These are phyloP conservation scores for Glycyrrhiza uralensis DNA, from an alignment of 306 rosid genomes.

Conservation along the genomic window DNA sequence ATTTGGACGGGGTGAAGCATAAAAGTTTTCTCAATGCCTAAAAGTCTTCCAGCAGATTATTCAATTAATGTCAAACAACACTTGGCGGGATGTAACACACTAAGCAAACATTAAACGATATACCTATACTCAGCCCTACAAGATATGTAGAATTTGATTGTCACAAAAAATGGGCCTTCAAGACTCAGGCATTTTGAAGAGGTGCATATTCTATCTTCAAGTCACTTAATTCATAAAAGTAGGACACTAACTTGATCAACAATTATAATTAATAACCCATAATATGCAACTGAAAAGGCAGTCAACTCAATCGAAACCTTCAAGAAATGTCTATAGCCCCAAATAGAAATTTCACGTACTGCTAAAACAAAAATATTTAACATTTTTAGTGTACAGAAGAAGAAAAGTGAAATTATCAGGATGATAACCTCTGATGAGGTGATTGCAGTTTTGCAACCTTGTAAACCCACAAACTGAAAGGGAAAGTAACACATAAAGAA, in stretches of 20 bases:
- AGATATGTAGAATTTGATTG: background rate
- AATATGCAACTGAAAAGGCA: background rate
- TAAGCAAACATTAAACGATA: background rate
- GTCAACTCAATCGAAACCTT: background rate
- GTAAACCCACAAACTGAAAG: no score
- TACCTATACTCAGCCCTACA: background rate
- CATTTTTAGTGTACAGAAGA: no score
- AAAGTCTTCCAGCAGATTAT: background rate
- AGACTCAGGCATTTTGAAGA: background rate
- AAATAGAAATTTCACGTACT: no score
- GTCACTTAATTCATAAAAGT: background rate
- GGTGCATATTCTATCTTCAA: background rate
- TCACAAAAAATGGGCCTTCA: background rate
- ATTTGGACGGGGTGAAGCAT: background rate
- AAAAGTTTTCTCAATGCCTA: conserved; percentile 4
- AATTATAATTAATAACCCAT: background rate
- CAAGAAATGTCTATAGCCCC: background rate
- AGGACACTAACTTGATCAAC: background rate
- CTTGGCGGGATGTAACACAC: background rate
- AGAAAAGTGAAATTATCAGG: background rate
- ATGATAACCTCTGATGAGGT: background rate
- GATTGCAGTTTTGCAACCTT: background rate
- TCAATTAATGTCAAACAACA: background rate
- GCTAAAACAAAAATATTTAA: no score
- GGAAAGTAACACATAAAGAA: no score